Evolutionary conservation across 164 flowering plant genomes (phyloP), one percentile per base, ranked within the genome.

Genomic region (Vitis rotundifolia): DNA sequence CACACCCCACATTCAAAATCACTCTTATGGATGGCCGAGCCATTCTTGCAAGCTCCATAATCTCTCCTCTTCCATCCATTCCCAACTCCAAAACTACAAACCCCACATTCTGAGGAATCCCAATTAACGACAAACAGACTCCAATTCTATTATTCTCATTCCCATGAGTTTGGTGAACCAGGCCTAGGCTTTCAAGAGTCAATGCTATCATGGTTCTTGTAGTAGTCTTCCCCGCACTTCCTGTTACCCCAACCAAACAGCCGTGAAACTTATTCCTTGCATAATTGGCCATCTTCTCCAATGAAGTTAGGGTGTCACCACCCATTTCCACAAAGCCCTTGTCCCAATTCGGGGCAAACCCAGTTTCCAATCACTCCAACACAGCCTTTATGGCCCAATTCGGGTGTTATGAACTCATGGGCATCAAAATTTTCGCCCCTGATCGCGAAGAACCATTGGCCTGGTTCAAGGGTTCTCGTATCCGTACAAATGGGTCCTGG

Each of bases 191-290:
- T 63, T 76, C 57, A 8, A 81, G 80, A 54, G 71, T 80, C n/a
- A 76, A 68, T 2, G 82, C 78, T 6, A 77, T 74, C 85, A 79
- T 81, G 11, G 71, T 66, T 55, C 75, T 76, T 13, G 85, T 72
- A 50, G 77, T 81, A 8, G 80, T 81, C 70, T 81, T 81, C 6
- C 82, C 85, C 11, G 74, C 82, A 64, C 78, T 74, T 9, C 80
- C 82, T 1, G 80, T 76, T 31, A 78, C 59, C 3, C 77, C 80
- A 0, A 78, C 67, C 47, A 78, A 59, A 22, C 51, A 48, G 49
- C 82, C 78, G 37, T 51, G 9, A 50, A 74, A 78, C 78, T 73
- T 76, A 5, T 67, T 72, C 64, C 82, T 68, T 1, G 84, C 78
- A 49, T 69, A 72, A 56, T 18, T 56, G 3, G 78, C 82, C 82